A percentile compares a stretch with the other conserved stretches of the same genome.
phyloP scores from a whole-genome alignment of 1,284 basidiomycete species.

The Neonothopanus nambi region DNA sequence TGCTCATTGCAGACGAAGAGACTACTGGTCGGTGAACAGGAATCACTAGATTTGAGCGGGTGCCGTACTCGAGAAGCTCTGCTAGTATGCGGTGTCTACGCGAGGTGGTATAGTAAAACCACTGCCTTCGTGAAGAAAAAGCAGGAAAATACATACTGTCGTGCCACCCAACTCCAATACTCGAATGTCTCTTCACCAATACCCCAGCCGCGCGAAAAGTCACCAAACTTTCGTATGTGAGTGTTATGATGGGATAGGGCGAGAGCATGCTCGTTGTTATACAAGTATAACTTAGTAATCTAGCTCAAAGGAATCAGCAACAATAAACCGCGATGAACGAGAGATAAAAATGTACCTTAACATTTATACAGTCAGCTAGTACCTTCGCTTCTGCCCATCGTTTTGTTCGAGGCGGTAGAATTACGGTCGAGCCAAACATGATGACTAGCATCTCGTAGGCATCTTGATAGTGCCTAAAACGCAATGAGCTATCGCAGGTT shows the following conservation, averaged over 20 bases:
- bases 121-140: neutral
- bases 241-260: conserved; percentile 80
- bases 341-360: conserved; percentile 60
- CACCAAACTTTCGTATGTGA: conserved; percentile 84
- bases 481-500: conserved; percentile 14
- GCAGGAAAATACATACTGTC: conserved; percentile 74
- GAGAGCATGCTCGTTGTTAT: conserved; percentile 79
- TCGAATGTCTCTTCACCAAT: conserved; percentile 96
- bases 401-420: conserved; percentile 90
- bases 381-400: conserved; percentile 99
- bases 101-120: neutral
- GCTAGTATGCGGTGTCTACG: conserved; percentile 82
- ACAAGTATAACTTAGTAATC: conserved; percentile 88
- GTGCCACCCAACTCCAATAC: conserved; percentile 94
- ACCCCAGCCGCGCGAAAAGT: conserved; percentile 91
- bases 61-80: conserved; percentile 84
- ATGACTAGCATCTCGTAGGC: conserved; percentile 79
- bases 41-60: conserved; percentile 65
- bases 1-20: conserved; percentile 24
- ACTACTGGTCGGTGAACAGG: conserved; percentile 52
- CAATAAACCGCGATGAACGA: neutral
- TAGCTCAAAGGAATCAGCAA: conserved; percentile 30
- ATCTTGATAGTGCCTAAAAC: conserved; percentile 83
- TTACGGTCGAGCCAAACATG: conserved; percentile 86
- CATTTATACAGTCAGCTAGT: conserved; percentile 86